phyloP scores from a whole-genome alignment of 345 rosid genomes.

The Combretum micranthum region DNA sequence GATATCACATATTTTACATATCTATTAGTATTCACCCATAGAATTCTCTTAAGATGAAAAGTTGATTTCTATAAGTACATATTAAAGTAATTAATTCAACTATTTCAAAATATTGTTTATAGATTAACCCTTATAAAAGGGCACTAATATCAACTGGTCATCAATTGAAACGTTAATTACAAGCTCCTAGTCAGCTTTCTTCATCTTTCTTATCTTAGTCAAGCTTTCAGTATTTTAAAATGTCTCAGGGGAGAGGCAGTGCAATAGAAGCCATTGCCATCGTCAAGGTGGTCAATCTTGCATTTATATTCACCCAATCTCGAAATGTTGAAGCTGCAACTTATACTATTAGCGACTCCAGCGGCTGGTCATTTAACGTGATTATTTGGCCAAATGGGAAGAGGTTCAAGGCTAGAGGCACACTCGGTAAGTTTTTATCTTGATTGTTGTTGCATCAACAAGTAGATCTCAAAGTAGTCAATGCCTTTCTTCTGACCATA shows the following conservation, averaged over 20 bases:
- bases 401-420: slow-evolving; percentile 43
- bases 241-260: slow-evolving; percentile 45
- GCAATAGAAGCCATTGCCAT: slow-evolving; percentile 13
- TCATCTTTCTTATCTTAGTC: not conserved
- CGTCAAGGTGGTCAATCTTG: not conserved
- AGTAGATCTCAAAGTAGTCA: not conserved
- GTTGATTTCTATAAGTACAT: no score
- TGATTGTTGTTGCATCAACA: not conserved
- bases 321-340: slow-evolving; percentile 23
- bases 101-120: no score
- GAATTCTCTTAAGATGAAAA: no score
- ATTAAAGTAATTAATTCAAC: no score
- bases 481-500: no score
- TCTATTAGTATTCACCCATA: no score
- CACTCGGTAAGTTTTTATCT: slow-evolving; percentile 23
- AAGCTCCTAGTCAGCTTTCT: no score
- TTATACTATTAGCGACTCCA: slow-evolving; percentile 34
- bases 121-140: no score
- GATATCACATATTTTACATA: no score
- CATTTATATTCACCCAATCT: slow-evolving; percentile 13
- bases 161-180: no score
- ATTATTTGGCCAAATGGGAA: slow-evolving; percentile 42
- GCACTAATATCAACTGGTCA: no score
- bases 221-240: not conserved
- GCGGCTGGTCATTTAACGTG: slow-evolving; percentile 37